Evolutionary conservation across 306 rosid species (phyloP), one percentile per base, ranked within the genome.

Genomic region (Notholithocarpus densiflorus): DNA sequence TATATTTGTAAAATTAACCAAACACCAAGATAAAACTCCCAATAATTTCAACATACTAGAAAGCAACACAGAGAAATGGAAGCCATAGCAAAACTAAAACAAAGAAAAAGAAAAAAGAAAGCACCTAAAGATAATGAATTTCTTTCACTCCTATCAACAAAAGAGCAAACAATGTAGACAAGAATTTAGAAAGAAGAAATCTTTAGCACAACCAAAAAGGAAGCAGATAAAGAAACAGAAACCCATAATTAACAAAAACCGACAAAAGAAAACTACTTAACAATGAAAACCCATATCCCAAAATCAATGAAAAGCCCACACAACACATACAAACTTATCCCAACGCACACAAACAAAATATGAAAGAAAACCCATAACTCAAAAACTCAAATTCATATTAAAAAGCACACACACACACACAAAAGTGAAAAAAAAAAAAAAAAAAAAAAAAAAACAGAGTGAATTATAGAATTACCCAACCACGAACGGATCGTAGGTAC

Each of bases 401-500:
- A 18, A 34, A 32, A 18, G 19, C 0, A 2, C 43, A 64, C 19
- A 1, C 4, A 5, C 51, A 5, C 19, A 54, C 20, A 3, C 31
- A 31, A 34, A 34, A 34, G 8, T 6, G 8, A 1, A 6, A 6
- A 31, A 31, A 31, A 31, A 31, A 3, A 27, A 27, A 19, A 27
- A 27, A 2, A 3, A 0, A 0, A 29, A 29, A 0, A 29, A 29
- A 5, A 32, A 19, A 23, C 12, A 69, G 55, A 51, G 45, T 9
- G 32, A 72, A 72, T 34, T 14, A n/a, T 37, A 51, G 54, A 75
- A 74, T 80, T 89, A 96, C 99, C 99, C 99, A 68, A 91, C 98
- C 26, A 87, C 84, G 79, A 61, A 91, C 37, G 99, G 99, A 85
- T 96, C 89, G 83, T 80, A 93, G 55, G 93, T 93, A 26, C 99